These are phyloP conservation scores for Linderniella brevidens DNA, from an alignment of 257 asterid genomes.

Conservation along the genomic window DNA sequence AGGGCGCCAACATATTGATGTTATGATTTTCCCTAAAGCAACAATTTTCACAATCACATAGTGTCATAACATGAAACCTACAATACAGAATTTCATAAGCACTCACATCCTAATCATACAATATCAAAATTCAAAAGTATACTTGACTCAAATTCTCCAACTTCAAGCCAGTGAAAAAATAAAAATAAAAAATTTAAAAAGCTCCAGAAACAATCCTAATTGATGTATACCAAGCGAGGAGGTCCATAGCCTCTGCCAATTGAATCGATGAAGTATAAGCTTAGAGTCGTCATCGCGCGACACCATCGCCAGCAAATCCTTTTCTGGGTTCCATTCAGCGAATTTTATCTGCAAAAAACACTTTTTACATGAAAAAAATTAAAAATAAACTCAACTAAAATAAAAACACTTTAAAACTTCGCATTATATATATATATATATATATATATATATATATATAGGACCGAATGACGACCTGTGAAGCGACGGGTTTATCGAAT, in stretches of 20 bases:
- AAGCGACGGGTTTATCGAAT: constrained; percentile 78
- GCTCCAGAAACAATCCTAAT: not conserved
- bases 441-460: not conserved
- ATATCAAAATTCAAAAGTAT: too few species aligned
- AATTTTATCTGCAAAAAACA: constrained; percentile 42
- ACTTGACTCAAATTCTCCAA: too few species aligned
- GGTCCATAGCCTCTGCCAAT: constrained; percentile 98
- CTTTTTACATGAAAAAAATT: too few species aligned
- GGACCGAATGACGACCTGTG: constrained; percentile 30
- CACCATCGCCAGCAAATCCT: constrained; percentile 88
- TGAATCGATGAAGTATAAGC: constrained; percentile 91
- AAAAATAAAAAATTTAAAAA: too few species aligned
- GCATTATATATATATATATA: too few species aligned
- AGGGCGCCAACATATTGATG: constrained; percentile 95
- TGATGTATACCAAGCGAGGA: constrained; percentile 50
- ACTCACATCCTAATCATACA: not conserved
- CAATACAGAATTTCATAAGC: not conserved
- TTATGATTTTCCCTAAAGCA: constrained; percentile 46
- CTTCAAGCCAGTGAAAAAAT: too few species aligned
- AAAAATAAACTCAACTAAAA: not conserved
- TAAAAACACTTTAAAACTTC: too few species aligned
- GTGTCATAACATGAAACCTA: constrained; percentile 1
- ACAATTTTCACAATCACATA: constrained; percentile 5
- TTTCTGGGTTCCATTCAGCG: constrained; percentile 99
- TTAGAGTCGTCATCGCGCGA: constrained; percentile 52